phyloP scores from a whole-genome alignment of 78 protist species.

The Planoprotostelium fungivorum region DNA sequence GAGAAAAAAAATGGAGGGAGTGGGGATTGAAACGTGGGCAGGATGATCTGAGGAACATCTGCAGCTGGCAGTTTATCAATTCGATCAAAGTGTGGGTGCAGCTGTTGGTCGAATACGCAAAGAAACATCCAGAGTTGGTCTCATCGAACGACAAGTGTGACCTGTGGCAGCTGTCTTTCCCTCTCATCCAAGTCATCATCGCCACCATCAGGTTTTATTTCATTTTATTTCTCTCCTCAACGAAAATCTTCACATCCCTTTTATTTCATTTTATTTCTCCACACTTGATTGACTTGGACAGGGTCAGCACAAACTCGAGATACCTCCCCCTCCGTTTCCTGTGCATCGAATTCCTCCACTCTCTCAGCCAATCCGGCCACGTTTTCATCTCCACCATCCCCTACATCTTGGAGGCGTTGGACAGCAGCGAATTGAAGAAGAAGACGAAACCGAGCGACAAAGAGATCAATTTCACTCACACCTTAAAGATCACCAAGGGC shows the following conservation, averaged over 20 bases:
- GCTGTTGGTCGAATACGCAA: slow-evolving; percentile 9
- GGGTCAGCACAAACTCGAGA: slow-evolving; percentile 16
- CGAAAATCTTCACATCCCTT: background rate
- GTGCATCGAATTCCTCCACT: slow-evolving; percentile 29
- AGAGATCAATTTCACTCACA: background rate
- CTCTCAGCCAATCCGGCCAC: slow-evolving; percentile 23
- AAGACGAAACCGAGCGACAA: background rate
- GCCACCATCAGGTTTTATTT: background rate
- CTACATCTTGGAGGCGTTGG: slow-evolving; percentile 24
- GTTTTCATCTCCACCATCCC: slow-evolving; percentile 46
- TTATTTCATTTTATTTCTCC: background rate
- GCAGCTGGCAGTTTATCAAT: slow-evolving; percentile 87
- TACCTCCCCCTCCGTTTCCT: slow-evolving; percentile 73
- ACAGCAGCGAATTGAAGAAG: background rate
- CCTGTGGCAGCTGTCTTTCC: background rate
- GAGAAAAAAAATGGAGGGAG: slow-evolving; percentile 1
- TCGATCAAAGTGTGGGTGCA: slow-evolving; percentile 66
- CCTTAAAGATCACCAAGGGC: background rate
- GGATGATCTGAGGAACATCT: slow-evolving; percentile 26
- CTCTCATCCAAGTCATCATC: background rate
- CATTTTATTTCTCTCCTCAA: background rate
- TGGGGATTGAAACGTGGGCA: background rate
- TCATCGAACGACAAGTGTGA: background rate
- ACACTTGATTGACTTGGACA: background rate
- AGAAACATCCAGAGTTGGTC: background rate